Conservation (phyloP, 164 flowering plant genomes). For the Houttuynia cordata region DNA sequence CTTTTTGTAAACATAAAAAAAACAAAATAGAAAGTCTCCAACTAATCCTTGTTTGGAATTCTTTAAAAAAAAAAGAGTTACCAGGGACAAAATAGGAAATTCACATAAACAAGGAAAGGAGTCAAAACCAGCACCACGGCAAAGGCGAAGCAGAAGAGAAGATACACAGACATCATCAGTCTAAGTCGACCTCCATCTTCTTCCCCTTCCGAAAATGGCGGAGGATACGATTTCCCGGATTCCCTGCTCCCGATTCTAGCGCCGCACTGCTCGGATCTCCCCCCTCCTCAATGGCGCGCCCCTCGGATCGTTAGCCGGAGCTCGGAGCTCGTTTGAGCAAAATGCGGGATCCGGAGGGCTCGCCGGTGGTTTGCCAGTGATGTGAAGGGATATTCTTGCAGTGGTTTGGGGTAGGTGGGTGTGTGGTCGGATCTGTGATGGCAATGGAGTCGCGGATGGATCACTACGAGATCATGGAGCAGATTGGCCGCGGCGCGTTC, state of each 20-base stretch:
- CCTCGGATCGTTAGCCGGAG: background rate
- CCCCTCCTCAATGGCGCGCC: background rate
- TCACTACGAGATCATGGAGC: constrained; percentile 98
- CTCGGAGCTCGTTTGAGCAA: background rate
- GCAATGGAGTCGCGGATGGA: constrained; percentile 88
- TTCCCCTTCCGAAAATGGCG: background rate
- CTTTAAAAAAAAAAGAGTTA: no score
- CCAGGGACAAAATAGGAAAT: no score
- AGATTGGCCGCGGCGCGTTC: constrained; percentile 96
- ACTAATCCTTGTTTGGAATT: no score
- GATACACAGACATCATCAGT: no score
- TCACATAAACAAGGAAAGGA: no score
- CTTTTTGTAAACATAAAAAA: no score
- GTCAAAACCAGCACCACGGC: no score
- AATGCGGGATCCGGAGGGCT: background rate
- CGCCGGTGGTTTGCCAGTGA: background rate
- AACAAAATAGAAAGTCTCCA: no score
- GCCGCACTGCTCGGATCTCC: background rate
- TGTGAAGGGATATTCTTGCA: background rate
- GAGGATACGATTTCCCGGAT: background rate
- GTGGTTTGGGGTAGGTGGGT: background rate
- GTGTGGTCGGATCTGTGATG: background rate
- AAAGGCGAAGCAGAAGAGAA: background rate
- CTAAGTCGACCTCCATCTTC: background rate
- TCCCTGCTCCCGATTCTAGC: background rate